A percentile compares a stretch with the other conserved stretches of the same genome.
Evolutionary conservation across 2,329 filamentous ascomycete genomes (phyloP).

Genomic region (Paraphoma sp.): DNA sequence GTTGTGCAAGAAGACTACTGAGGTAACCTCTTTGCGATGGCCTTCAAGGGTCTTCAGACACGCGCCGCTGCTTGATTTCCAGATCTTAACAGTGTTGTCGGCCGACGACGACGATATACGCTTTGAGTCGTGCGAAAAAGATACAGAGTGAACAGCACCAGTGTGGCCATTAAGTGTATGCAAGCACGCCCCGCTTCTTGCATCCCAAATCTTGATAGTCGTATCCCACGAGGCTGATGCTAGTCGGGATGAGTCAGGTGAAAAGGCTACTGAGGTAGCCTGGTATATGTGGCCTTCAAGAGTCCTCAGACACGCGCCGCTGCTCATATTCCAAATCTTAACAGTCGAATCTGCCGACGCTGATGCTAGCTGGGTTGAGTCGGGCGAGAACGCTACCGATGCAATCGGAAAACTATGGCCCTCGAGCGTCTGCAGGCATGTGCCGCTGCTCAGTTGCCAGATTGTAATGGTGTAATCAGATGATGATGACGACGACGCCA

Average conservation of each 20-base stretch:
- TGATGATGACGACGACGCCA: too few species aligned
- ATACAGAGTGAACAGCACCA: constrained; percentile 15
- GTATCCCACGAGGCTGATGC: constrained; percentile 28
- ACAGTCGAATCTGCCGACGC: constrained; percentile 6
- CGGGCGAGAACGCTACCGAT: constrained; percentile 25
- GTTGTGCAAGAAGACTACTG: constrained; percentile 28
- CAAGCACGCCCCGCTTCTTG: constrained; percentile 16
- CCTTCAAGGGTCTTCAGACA: constrained; percentile 22
- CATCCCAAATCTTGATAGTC: constrained; percentile 13
- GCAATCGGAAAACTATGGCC: constrained; percentile 14
- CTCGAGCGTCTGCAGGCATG: constrained; percentile 19
- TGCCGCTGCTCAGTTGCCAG: too few species aligned
- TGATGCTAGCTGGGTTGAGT: constrained; percentile 8
- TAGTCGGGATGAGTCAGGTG: constrained; percentile 11
- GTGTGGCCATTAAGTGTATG: constrained; percentile 21
- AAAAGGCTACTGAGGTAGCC: constrained; percentile 27
- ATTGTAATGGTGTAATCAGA: too few species aligned
- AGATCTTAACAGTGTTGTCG: constrained; percentile 16
- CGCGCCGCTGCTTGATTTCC: constrained; percentile 4
- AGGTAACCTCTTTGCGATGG: constrained; percentile 9
- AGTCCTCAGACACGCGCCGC: constrained; percentile 9
- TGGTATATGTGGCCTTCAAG: constrained; percentile 23
- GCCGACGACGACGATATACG: neutral
- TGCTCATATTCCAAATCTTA: constrained; percentile 15
- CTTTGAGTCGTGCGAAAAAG: constrained; percentile 2